A percentile compares a stretch with the other conserved stretches of the same genome.
These are phyloP conservation scores for Hypoxylon lienhwacheense DNA, from an alignment of 495 filamentous ascomycete genomes.

Conservation along the genomic window DNA sequence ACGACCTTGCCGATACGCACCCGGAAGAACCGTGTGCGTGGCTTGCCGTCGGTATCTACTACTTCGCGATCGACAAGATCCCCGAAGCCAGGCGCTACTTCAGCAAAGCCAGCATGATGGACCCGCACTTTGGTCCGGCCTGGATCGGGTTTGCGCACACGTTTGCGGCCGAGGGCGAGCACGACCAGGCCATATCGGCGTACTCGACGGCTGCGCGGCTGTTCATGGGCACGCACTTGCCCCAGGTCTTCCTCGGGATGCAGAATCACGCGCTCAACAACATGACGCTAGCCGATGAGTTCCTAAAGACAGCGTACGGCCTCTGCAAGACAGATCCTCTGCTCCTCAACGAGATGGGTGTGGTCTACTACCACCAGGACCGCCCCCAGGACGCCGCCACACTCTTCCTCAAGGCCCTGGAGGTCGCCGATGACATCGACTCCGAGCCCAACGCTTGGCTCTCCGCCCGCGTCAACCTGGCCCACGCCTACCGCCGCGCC, in stretches of 20 bases:
- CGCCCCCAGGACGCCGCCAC: conserved; percentile 69
- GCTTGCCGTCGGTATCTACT: conserved; percentile 94
- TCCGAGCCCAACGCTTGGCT: conserved; percentile 84
- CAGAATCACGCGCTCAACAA: conserved; percentile 96
- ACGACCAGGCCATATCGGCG: conserved; percentile 97
- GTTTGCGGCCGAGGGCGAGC: conserved; percentile 99
- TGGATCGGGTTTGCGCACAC: conserved; percentile 99
- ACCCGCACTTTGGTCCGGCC: conserved; percentile 94
- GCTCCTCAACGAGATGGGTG: conserved; percentile 91
- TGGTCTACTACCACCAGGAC: conserved; percentile 91
- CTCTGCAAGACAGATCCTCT: conserved; percentile 80
- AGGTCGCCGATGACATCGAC: conserved; percentile 75
- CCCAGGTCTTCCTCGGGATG: conserved; percentile 97
- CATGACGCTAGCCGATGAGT: conserved; percentile 93
- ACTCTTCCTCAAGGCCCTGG: conserved; percentile 73
- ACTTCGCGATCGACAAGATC: conserved; percentile 83
- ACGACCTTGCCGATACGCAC: conserved; percentile 89
- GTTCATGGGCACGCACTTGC: conserved; percentile 96
- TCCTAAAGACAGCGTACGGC: conserved; percentile 81
- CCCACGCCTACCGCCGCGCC: conserved; percentile 77
- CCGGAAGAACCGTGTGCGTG: conserved; percentile 89
- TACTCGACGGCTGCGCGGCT: conserved; percentile 94
- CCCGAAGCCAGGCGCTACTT: conserved; percentile 94
- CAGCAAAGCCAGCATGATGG: conserved; percentile 94
- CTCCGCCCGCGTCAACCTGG: conserved; percentile 83